Percentiles rank a stretch among this genome's conserved stretches.
phyloP scores from a whole-genome alignment of 2,329 filamentous ascomycete genomes.

The Diaporthe sp. region DNA sequence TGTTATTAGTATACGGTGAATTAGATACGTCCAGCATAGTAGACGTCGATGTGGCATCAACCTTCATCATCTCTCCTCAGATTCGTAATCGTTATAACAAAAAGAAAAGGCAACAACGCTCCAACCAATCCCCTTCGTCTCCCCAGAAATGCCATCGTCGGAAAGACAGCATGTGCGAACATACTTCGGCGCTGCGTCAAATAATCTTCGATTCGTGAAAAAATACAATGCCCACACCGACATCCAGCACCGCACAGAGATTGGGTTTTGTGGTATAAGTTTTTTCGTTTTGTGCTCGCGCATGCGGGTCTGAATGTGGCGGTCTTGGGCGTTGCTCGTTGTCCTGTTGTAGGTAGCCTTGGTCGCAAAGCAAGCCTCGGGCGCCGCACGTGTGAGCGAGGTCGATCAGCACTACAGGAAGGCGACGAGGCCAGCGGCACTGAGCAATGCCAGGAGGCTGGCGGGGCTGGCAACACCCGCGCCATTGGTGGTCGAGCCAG shows the following conservation, averaged over 20 bases:
- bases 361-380: neutral
- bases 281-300: neutral
- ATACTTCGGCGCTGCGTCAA: conserved; percentile 4
- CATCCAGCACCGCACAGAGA: conserved; percentile 23
- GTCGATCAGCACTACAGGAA: conserved; percentile 39
- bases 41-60: conserved; percentile 23
- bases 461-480: conserved; percentile 45
- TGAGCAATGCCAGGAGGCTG: conserved; percentile 41
- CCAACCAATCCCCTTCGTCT: neutral
- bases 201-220: conserved; percentile 17
- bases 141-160: neutral
- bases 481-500: conserved; percentile 44
- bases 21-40: conserved; percentile 23
- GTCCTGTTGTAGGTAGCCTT: neutral
- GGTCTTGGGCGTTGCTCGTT: conserved; percentile 6
- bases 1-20: conserved; percentile 22
- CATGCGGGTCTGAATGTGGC: neutral
- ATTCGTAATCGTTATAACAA: conserved; percentile 11
- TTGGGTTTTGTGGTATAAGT: neutral
- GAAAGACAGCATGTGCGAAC: neutral
- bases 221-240: neutral
- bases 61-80: neutral
- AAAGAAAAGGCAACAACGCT: neutral
- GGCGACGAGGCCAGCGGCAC: conserved; percentile 40
- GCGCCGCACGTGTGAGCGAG: neutral